Evolutionary conservation across 257 asterid species (phyloP).

Genomic region (Knoxia roxburghii): DNA sequence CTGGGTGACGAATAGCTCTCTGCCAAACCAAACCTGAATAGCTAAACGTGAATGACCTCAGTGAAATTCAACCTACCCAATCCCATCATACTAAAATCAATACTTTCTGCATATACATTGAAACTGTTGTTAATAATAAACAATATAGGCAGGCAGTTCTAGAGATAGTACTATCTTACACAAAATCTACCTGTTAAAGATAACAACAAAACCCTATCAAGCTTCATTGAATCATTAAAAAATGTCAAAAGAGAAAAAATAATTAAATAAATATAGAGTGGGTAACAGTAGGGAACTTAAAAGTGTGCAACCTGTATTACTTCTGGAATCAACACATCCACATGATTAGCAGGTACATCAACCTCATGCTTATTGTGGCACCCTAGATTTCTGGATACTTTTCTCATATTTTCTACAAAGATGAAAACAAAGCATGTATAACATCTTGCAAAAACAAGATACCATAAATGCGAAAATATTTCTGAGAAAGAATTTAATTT

Average conservation of each 20-base stretch:
- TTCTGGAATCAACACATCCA: constrained; percentile 94
- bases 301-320: constrained; percentile 60
- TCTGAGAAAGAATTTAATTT: constrained; percentile 20
- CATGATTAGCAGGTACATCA: constrained; percentile 39
- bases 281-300: neutral
- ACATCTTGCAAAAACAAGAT: neutral
- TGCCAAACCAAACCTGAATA: neutral
- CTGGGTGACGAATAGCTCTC: too few species aligned
- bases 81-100: neutral
- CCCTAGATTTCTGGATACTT: constrained; percentile 71
- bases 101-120: neutral
- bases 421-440: constrained; percentile 24
- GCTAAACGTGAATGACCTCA: neutral
- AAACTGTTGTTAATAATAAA: neutral
- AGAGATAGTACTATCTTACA: neutral
- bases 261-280: neutral
- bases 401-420: constrained; percentile 66
- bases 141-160: neutral
- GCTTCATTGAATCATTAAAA: neutral
- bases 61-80: neutral
- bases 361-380: constrained; percentile 45
- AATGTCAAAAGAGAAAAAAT: neutral
- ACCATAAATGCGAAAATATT: constrained; percentile 13
- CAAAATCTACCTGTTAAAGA: neutral
- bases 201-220: neutral